Evolutionary conservation across 2,329 filamentous ascomycete species (phyloP), one percentile per base, ranked within the genome.

Genomic region (Scortechinia acanthostroma): DNA sequence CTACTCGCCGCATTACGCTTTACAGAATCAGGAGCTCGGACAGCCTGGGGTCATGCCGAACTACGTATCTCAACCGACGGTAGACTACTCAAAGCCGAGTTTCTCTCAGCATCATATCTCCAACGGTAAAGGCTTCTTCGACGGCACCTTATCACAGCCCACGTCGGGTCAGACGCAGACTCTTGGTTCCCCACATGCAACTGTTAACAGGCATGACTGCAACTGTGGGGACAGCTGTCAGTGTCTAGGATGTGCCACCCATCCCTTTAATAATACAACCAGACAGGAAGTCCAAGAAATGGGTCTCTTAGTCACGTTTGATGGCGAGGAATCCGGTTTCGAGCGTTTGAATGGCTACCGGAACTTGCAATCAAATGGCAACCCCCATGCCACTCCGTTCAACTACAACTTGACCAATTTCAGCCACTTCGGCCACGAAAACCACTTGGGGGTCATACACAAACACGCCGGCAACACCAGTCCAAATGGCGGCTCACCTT

Each of bases 241-340:
- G 49, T 71, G 68, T 49, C 50, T 70, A 22, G 68, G 64, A 15
- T 71, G 68, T 52, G 61, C 63, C 15, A 56, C 61, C 28, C 68
- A 71, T 51, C 68, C 68, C 2, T 71, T 63, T 50, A 71, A 71
- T 48, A 59, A 59, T 21, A 65, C 65, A 10, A 71, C 68, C 2
- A 56, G 61, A 44, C 60, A 68, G 43, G 63, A 66, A 48, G 63
- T 71, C 28, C 64, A 66, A 50, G 63, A 67, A 51, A 69, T 70
- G 63, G 65, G 66, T 37, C 57, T 58, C 28, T 10, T 30, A 30
- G 25, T 30, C 10, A n/a, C 10, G 10, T 10, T 30, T n/a, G n/a
- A 30, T 30, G 25, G 25, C n/a, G 25, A 30, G n/a, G 25, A 30
- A n/a, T n/a, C 10, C 10, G n/a, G n/a, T n/a, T n/a, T n/a, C n/a